Evolutionary conservation across 768 basidiomycete genomes (phyloP), one percentile per base, ranked within the genome.

Genomic region (Suillus discolor): DNA sequence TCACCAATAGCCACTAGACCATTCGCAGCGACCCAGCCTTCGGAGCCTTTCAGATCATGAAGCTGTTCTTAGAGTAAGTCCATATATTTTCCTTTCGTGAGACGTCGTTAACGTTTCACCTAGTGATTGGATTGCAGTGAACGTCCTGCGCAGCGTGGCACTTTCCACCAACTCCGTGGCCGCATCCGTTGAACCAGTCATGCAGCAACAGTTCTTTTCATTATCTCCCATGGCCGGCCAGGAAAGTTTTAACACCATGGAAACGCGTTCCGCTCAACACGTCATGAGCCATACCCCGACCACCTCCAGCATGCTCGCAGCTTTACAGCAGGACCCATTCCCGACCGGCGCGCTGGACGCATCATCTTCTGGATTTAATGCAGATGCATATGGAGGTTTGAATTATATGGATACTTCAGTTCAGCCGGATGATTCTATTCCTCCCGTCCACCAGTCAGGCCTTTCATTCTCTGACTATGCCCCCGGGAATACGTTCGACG

Each of bases 1-100:
- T 28, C 47, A 69, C 60, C 69, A 62, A 57, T n/a, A 34, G 42
- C 66, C 38, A 55, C 12, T 74, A 94, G 93, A 95, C 93, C 12
- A 95, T 96, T 69, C 89, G 93, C 68, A 95, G 93, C 70, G 93
- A 96, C 78, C 93, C 93, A 62, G 91, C 93, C 4, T 96, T 96
- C 70, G 94, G 94, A 61, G 92, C 94, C 20, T 96, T 95, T 81
- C 94, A 95, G 77, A 94, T 96, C 67, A 75, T 95, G 77, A 95
- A 95, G 76, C 79, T 95, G 71, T 95, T 95, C 85, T 82, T 95
- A 66, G 93, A 96, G 93, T 94, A 70, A 73, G 92, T 85, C 64
- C 38, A 34, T 31, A 39, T 44, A 31, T 16, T 53, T 3, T 39
- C 65, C 38, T 63, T 64, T 53, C 62, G 63, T 68, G 41, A 41